Conservation (phyloP, 1,139 yeast genomes). For the Scheffersomyces parashehatae region DNA sequence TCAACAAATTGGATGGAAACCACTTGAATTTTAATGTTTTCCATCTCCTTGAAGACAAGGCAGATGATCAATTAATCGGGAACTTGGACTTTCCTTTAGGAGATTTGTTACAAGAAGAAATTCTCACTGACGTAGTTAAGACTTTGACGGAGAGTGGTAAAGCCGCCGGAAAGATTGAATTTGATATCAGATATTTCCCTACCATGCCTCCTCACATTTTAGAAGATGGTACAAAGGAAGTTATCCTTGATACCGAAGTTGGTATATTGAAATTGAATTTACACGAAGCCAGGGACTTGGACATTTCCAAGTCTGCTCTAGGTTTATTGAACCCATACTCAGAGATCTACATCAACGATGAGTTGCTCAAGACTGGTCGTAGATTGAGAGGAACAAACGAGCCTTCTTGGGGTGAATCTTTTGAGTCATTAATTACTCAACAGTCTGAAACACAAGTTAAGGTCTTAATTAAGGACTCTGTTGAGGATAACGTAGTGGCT, state of each 20-base stretch:
- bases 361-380: slow-evolving; percentile 57
- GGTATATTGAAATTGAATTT: slow-evolving; percentile 73
- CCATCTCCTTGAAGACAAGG: slow-evolving; percentile 52
- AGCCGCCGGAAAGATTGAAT: slow-evolving; percentile 58
- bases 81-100: slow-evolving; percentile 55
- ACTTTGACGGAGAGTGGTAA: slow-evolving; percentile 52
- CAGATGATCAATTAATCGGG: slow-evolving; percentile 59
- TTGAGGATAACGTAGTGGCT: slow-evolving; percentile 50
- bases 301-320: slow-evolving; percentile 58
- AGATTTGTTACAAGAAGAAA: slow-evolving; percentile 58
- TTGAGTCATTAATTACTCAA: slow-evolving; percentile 62
- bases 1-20: slow-evolving; percentile 58
- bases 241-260: slow-evolving; percentile 56
- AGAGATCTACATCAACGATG: slow-evolving; percentile 58
- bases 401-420: slow-evolving; percentile 67
- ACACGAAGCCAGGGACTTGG: slow-evolving; percentile 73
- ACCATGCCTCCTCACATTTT: slow-evolving; percentile 46
- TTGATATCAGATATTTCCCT: slow-evolving; percentile 67
- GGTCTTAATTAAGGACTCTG: slow-evolving; percentile 59
- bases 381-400: slow-evolving; percentile 65
- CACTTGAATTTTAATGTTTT: slow-evolving; percentile 53
- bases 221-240: slow-evolving; percentile 53
- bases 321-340: slow-evolving; percentile 76
- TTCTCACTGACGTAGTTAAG: slow-evolving; percentile 29
- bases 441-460: slow-evolving; percentile 56